phyloP scores from a whole-genome alignment of 257 asterid genomes.

The Gentiana straminea region DNA sequence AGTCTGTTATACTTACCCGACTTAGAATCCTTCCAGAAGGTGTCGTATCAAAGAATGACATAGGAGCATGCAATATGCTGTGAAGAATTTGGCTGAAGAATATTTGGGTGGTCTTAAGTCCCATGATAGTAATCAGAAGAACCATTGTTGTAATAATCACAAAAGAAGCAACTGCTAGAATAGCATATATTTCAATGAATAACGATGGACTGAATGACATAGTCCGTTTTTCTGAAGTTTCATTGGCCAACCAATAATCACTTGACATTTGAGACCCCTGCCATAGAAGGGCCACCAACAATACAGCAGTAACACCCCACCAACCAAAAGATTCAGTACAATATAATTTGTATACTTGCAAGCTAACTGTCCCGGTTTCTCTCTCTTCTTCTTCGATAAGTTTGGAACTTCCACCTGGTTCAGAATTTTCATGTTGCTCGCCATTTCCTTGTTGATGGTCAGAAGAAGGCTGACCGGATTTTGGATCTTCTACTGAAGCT shows the following conservation, averaged over 20 bases:
- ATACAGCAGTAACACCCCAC: conserved; percentile 48
- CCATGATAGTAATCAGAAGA: conserved; percentile 48
- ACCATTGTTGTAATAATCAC: conserved; percentile 45
- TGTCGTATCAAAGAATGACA: conserved; percentile 96
- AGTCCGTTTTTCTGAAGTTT: conserved; percentile 59
- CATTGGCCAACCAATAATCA: conserved; percentile 92
- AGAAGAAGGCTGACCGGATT: conserved; percentile 30
- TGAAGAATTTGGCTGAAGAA: conserved; percentile 73
- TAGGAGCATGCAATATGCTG: conserved; percentile 87
- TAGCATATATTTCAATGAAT: conserved; percentile 59
- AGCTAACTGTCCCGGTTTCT: conserved; percentile 70
- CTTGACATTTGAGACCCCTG: conserved; percentile 69
- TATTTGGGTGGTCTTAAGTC: conserved; percentile 78
- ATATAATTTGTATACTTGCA: conserved; percentile 67
- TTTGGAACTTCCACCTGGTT: conserved; percentile 37
- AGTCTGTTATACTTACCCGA: conserved; percentile 43
- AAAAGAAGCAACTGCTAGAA: conserved; percentile 33
- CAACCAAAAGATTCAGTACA: conserved; percentile 80
- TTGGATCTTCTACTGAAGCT: conserved; percentile 19
- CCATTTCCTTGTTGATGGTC: conserved; percentile 42
- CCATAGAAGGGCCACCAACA: conserved; percentile 47
- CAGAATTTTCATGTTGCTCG: conserved; percentile 25
- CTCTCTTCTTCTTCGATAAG: conserved; percentile 89
- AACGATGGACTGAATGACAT: conserved; percentile 54
- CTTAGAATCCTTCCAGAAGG: conserved; percentile 97